Conservation (phyloP, 208 protist genomes). For the Acanthamoeba royreba region DNA sequence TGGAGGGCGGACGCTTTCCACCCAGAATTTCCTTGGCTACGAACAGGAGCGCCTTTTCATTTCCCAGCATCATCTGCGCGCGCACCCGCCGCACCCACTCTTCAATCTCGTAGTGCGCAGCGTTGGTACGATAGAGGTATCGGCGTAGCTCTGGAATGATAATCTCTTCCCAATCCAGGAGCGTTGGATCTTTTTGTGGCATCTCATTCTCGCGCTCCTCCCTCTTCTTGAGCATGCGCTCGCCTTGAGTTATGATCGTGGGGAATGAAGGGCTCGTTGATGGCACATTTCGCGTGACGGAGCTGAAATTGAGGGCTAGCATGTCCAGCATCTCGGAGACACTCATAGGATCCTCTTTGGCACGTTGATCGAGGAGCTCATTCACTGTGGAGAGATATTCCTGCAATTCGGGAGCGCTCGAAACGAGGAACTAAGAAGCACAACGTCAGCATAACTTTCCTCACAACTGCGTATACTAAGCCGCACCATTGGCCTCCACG, state of each 20-base stretch:
- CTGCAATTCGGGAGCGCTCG: not conserved
- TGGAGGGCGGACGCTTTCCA: not conserved
- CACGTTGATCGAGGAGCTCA: not conserved
- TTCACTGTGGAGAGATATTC: not conserved
- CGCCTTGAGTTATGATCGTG: not conserved
- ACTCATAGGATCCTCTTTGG: not conserved
- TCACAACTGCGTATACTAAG: too few species aligned
- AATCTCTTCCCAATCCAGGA: slow-evolving; percentile 31
- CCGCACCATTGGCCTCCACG: slow-evolving; percentile 28
- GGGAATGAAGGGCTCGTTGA: not conserved
- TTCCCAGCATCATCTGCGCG: not conserved
- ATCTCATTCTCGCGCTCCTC: not conserved
- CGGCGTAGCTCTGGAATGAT: slow-evolving; percentile 21
- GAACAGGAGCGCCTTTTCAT: slow-evolving; percentile 8
- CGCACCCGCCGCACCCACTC: slow-evolving; percentile 30
- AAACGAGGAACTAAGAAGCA: not conserved
- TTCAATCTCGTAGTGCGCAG: slow-evolving; percentile 17
- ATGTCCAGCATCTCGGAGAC: slow-evolving; percentile 12
- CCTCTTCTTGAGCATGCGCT: not conserved
- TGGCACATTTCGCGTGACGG: too few species aligned
- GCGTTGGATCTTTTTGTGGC: not conserved
- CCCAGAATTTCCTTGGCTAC: not conserved
- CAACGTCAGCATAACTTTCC: too few species aligned
- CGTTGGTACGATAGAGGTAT: not conserved
- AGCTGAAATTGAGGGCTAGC: not conserved